Evolutionary conservation across 2,329 filamentous ascomycete genomes (phyloP).

Genomic region (Fusarium zealandicum): DNA sequence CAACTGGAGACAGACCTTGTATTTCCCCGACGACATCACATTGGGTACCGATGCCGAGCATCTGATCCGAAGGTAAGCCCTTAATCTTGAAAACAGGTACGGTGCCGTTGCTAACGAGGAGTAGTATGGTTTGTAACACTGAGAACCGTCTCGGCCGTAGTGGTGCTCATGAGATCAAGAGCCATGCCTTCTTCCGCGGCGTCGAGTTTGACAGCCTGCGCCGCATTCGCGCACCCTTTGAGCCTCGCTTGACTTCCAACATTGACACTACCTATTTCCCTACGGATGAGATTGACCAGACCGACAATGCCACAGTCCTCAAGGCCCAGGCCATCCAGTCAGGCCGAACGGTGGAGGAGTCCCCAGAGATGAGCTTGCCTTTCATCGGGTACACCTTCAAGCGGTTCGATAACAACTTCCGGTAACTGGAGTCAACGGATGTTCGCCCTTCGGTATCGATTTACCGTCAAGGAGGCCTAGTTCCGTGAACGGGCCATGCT

Average conservation of each 20-base stretch:
- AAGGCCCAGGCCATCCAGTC: slow-evolving; percentile 81
- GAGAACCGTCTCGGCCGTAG: slow-evolving; percentile 89
- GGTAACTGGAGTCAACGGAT: slow-evolving; percentile 46
- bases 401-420: slow-evolving; percentile 82
- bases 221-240: slow-evolving; percentile 92
- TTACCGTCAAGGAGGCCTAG: slow-evolving; percentile 10
- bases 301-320: slow-evolving; percentile 86
- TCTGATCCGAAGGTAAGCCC: slow-evolving; percentile 82
- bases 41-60: slow-evolving; percentile 89
- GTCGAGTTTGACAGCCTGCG: slow-evolving; percentile 94
- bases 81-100: neutral
- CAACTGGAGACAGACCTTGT: slow-evolving; percentile 94
- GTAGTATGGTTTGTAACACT: slow-evolving; percentile 89
- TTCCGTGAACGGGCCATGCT: slow-evolving; percentile 32
- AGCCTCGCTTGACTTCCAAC: slow-evolving; percentile 90
- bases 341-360: slow-evolving; percentile 72
- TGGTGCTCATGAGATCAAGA: slow-evolving; percentile 91
- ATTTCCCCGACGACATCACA: slow-evolving; percentile 95
- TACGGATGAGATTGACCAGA: slow-evolving; percentile 97
- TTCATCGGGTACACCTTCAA: slow-evolving; percentile 79
- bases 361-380: slow-evolving; percentile 92
- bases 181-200: slow-evolving; percentile 93
- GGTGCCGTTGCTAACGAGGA: slow-evolving; percentile 16
- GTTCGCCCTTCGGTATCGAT: slow-evolving; percentile 1
- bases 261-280: slow-evolving; percentile 99